Base-by-base conservation (phyloP, 179 eudicot species). In the Amaranthus tricolor region DNA sequence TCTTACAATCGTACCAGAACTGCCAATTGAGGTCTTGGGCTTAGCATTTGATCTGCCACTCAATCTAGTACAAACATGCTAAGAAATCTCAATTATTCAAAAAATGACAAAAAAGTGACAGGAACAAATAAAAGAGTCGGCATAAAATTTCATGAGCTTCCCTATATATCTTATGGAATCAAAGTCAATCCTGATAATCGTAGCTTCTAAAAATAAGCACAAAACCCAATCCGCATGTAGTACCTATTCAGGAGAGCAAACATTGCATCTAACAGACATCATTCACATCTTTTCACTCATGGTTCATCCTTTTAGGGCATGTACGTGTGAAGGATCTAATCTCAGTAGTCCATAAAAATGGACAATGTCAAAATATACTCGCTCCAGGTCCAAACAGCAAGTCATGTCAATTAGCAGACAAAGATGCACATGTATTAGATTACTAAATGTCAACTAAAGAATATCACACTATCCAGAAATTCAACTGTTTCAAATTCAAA, bases 1-100 rank as follows among this genome's bases (percentile, higher is more conserved):
- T 82, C 90, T 93, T 19, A 85, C 70, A 20, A 82, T 53, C 68
- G 88, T 76, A 80, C 88, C 82, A 68, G 88, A 76, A 75, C 73
- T 80, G 45, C 80, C 84, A 76, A 70, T 81, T 62, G 83, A 74
- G 78, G 74, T 72, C 58, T 85, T 87, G 45, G 64, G 84, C 20
- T 72, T 78, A 50, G 71, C 55, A 62, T 80, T 80, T 62, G 88
- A 82, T 79, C 95, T 91, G 70, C 74, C 61, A 44, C 52, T 43
- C 76, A 76, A 53, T 61, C 77, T 72, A 65, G 51, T 55, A 66
- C 52, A 49, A 62, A 6, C 14, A 10, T 21, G 51, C 0, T 54
- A 48, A 20, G 5, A 53, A 48, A 44, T 20, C 21, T 53, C 17
- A 68, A 47, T 52, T 21, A 69, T n/a, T 13, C 7, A 48, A 16